Base-by-base conservation (phyloP, 345 rosid genomes). In the Salix viminalis region DNA sequence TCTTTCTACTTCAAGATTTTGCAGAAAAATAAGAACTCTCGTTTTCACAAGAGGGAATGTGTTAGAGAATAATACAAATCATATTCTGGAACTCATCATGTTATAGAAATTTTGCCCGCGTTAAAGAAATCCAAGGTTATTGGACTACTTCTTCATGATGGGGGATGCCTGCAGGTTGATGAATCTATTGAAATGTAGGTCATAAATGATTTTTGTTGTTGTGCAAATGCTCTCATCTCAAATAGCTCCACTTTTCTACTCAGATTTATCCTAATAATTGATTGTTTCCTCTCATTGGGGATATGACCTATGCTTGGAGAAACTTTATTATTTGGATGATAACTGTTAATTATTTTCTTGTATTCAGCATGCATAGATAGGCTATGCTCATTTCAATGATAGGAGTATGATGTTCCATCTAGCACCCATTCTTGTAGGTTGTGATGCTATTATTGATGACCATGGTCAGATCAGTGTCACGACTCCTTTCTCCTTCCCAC, bases 111-210 rank as follows among this genome's bases (percentile, higher is more conserved):
- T 81, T 84, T 94, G 82, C 98, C 93, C 1, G 83, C 81, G 79
- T 83, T 96, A 77, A 90, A 87, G 89, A 90, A 88, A 81, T 83
- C 89, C 60, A 87, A 83, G 85, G 98, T 85, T 71, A 75, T 94
- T 82, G 99, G 97, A 26, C 80, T 96, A 80, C 79, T 94, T 76
- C 79, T 96, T 56, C 80, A 86, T 42, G 90, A 89, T 86, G 99
- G 99, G 75, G 99, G 98, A 76, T 90, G 97, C 84, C 79, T 96
- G 81, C 93, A 93, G 98, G 99, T 94, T 76, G 65, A 75, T 75
- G 65, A 58, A 68, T 72, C 62, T 61, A 73, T 37, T 73, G 23
- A 19, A 36, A 66, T 64, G 23, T 65, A 21, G 73, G 60, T 64
- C 28, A 34, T 42, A 34, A 28, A 32, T 19, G 41, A 66, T 66